Evolutionary conservation across 1,139 yeast genomes (phyloP), one percentile per base, ranked within the genome.

Genomic region (Candida mesenterica): DNA sequence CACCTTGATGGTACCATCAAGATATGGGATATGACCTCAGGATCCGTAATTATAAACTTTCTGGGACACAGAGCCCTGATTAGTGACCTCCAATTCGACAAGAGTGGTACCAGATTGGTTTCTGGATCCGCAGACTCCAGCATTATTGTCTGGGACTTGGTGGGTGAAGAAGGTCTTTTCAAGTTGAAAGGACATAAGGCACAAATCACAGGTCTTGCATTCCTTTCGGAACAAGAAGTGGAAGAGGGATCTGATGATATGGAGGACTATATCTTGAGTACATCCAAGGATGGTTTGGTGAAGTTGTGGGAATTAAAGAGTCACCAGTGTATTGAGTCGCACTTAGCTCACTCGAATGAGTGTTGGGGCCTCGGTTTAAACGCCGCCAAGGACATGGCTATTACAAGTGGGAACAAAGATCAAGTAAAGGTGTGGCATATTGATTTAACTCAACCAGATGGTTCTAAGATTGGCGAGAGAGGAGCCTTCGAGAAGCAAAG

Each of bases 261-360:
- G 53, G 89, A 82, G 40, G 83, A 82, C 43, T 86, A 85, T 72
- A 63, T 92, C 22, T 50, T 89, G 27, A 79, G 89, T 47, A 79
- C 82, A 1, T 78, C 95, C 5, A 90, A 89, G 54, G 98, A 92
- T 57, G 97, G 98, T 1, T 67, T 89, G 37, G 71, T 92, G 46
- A 92, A 92, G 56, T 62, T 92, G 29, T 92, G 99, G 99, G 97
- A 92, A 55, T 64, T 92, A 46, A 82, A 80, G 52, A 68, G 94
- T 9, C 90, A 86, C 55, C 96, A 88, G 56, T 88, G 97, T 62
- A 69, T 89, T 12, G 99, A 92, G 58, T 89, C 97, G 0, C 97
- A 89, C 57, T 79, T 90, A 43, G 96, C 97, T 1, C 96, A 89
- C 55, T 75, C 87, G 12, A 89, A 89, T 44, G 97, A 92, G 59